These are phyloP conservation scores for Beverwykella pulmonaria DNA, from an alignment of 495 filamentous ascomycete species.

Conservation along the genomic window DNA sequence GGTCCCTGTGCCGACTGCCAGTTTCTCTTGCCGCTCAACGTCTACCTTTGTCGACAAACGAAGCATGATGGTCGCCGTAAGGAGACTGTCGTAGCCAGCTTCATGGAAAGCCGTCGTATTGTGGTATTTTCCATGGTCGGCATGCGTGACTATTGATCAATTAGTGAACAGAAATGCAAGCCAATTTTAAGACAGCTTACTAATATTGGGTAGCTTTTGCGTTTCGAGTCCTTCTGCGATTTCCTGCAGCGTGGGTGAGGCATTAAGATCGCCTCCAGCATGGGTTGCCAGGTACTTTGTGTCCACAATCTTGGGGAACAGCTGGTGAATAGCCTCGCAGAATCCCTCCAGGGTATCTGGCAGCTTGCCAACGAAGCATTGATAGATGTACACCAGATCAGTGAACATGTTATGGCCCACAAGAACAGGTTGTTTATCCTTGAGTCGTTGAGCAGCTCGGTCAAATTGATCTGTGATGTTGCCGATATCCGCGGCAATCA, in stretches of 20 bases:
- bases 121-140: constrained; percentile 54
- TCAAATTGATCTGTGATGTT: constrained; percentile 42
- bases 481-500: constrained; percentile 39
- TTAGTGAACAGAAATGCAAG: constrained; percentile 21
- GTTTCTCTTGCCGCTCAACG: constrained; percentile 14
- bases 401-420: constrained; percentile 79
- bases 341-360: constrained; percentile 66
- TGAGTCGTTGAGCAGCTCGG: constrained; percentile 48
- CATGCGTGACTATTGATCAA: constrained; percentile 44
- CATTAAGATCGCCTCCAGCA: constrained; percentile 55
- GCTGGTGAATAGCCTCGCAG: constrained; percentile 51
- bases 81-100: constrained; percentile 73
- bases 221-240: constrained; percentile 50
- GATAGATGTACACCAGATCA: constrained; percentile 73
- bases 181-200: constrained; percentile 45
- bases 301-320: constrained; percentile 73
- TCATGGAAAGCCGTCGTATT: constrained; percentile 56
- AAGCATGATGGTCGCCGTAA: constrained; percentile 68
- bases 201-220: constrained; percentile 51
- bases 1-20: background rate
- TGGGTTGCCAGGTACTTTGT: constrained; percentile 75
- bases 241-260: constrained; percentile 55
- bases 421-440: constrained; percentile 55
- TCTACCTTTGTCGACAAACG: constrained; percentile 61
- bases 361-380: constrained; percentile 67